Percentiles rank a stretch among this genome's conserved stretches.
Evolutionary conservation across 2,329 filamentous ascomycete genomes (phyloP).

Genomic region (Talaromyces pinophilus): DNA sequence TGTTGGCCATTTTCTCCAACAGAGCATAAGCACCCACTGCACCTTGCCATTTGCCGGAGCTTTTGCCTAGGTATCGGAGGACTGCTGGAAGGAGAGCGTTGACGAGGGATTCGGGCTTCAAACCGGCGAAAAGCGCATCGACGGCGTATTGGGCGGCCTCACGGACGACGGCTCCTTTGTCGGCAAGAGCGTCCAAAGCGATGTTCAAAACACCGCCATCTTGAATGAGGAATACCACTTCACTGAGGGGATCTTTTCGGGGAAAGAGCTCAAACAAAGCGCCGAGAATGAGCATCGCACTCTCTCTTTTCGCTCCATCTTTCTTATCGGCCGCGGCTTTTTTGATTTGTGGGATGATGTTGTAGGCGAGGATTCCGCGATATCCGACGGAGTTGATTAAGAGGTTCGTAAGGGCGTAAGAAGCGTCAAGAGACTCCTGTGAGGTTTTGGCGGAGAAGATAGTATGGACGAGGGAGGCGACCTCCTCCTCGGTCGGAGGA

Average conservation of each 20-base stretch:
- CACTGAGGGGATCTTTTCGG: slow-evolving; percentile 71
- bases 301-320: slow-evolving; percentile 78
- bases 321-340: slow-evolving; percentile 94
- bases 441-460: slow-evolving; percentile 71
- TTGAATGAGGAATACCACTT: slow-evolving; percentile 79
- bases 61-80: slow-evolving; percentile 73
- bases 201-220: slow-evolving; percentile 71
- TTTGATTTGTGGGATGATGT: slow-evolving; percentile 63
- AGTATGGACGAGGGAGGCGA: slow-evolving; percentile 64
- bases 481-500: slow-evolving; percentile 66
- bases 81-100: slow-evolving; percentile 78
- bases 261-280: slow-evolving; percentile 91
- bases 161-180: slow-evolving; percentile 85
- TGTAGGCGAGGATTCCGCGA: slow-evolving; percentile 63
- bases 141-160: slow-evolving; percentile 93
- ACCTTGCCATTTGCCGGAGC: slow-evolving; percentile 95
- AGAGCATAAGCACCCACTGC: slow-evolving; percentile 82
- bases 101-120: slow-evolving; percentile 80
- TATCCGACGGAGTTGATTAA: slow-evolving; percentile 66
- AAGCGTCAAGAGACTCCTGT: slow-evolving; percentile 66
- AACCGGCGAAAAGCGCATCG: slow-evolving; percentile 77
- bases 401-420: slow-evolving; percentile 65
- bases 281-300: slow-evolving; percentile 90
- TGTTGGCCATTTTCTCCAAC: slow-evolving; percentile 90
- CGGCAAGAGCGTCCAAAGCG: slow-evolving; percentile 81